phyloP scores from a whole-genome alignment of 2,329 filamentous ascomycete species.

The Didymella segeticola region DNA sequence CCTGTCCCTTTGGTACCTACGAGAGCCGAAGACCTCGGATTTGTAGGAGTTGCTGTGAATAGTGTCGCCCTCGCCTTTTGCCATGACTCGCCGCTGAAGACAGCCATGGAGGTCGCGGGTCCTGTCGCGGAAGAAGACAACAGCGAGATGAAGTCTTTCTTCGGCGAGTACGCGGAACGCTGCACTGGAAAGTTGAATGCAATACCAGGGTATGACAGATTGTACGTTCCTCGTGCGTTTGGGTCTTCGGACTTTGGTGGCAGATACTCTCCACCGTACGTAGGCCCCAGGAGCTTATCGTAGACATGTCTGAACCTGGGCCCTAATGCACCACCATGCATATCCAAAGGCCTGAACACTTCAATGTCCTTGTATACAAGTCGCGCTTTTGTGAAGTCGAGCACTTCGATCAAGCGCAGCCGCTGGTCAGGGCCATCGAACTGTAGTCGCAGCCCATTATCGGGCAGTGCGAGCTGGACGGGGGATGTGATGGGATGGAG shows the following conservation, averaged over 20 bases:
- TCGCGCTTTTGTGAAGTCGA: conserved; percentile 85
- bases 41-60: conserved; percentile 76
- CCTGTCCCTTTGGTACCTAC: conserved; percentile 73
- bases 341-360: conserved; percentile 68
- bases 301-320: conserved; percentile 91
- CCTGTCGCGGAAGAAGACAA: conserved; percentile 79
- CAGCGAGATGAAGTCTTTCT: conserved; percentile 82
- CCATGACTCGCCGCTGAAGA: conserved; percentile 93
- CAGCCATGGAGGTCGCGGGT: conserved; percentile 83
- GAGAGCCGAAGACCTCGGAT: conserved; percentile 74
- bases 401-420: conserved; percentile 85
- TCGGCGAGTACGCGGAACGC: conserved; percentile 74
- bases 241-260: conserved; percentile 63
- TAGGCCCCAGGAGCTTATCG: conserved; percentile 89
- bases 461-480: conserved; percentile 76
- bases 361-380: conserved; percentile 84
- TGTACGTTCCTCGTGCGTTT: conserved; percentile 73
- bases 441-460: conserved; percentile 86
- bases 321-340: conserved; percentile 53
- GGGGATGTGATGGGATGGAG: conserved; percentile 75
- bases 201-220: conserved; percentile 92
- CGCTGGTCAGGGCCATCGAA: conserved; percentile 96
- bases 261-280: conserved; percentile 92
- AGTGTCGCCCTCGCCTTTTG: conserved; percentile 77
- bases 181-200: conserved; percentile 89